Percentiles rank a stretch among this genome's conserved stretches.
These are phyloP conservation scores for Boletus rubroflammeus DNA, from an alignment of 768 basidiomycete genomes.

Conservation along the genomic window DNA sequence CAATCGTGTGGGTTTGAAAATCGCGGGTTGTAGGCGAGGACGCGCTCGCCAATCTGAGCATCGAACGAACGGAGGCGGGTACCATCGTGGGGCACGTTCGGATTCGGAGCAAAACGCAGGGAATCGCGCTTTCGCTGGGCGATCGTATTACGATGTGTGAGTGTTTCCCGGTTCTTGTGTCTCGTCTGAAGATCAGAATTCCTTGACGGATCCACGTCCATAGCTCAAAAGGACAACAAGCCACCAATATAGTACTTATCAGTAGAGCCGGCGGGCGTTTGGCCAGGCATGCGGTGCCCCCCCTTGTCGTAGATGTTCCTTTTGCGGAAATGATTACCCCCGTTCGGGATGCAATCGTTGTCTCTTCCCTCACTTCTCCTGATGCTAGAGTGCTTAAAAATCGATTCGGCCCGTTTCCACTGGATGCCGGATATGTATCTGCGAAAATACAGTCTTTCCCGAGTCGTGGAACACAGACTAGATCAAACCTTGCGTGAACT, in stretches of 20 bases:
- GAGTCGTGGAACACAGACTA: background rate
- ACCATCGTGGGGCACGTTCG: constrained; percentile 89
- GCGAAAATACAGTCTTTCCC: background rate
- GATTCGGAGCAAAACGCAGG: constrained; percentile 96
- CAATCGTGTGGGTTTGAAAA: background rate
- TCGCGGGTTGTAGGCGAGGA: constrained; percentile 75
- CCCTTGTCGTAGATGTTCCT: background rate
- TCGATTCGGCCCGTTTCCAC: background rate
- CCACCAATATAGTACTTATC: constrained; percentile 20
- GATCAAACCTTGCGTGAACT: background rate
- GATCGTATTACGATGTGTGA: constrained; percentile 73
- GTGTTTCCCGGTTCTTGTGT: constrained; percentile 10
- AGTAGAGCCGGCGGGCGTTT: background rate
- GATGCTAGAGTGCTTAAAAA: background rate
- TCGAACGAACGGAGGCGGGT: constrained; percentile 82
- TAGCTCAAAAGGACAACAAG: constrained; percentile 44
- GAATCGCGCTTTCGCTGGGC: constrained; percentile 92
- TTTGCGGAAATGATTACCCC: too few species aligned
- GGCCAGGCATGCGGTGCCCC: background rate
- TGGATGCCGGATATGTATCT: background rate
- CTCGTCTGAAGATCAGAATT: background rate
- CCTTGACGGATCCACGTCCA: background rate
- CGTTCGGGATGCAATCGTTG: background rate
- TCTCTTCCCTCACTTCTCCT: too few species aligned
- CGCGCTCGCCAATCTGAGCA: constrained; percentile 89